These are phyloP conservation scores for Chlamydomonas asymmetrica DNA, from an alignment of 139 green algal species.

Conservation along the genomic window DNA sequence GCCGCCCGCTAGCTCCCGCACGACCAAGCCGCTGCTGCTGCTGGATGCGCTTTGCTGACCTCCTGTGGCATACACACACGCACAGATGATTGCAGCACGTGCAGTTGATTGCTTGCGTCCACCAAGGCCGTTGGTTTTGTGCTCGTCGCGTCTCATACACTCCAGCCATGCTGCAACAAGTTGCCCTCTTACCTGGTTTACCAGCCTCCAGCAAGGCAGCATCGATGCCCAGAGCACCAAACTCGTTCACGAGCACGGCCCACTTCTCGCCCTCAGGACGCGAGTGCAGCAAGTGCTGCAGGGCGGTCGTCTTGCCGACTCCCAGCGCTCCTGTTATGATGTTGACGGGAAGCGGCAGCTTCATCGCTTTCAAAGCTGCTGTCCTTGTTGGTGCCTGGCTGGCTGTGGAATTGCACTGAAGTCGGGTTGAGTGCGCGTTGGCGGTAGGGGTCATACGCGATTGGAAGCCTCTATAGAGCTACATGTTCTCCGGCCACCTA, in stretches of 20 bases:
- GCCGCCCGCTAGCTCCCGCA: conserved; percentile 66
- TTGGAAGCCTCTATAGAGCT: background rate
- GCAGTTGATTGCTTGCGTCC: no score
- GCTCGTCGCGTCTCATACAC: no score
- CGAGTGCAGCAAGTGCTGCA: conserved; percentile 38
- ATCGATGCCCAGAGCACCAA: conserved; percentile 68
- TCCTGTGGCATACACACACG: background rate
- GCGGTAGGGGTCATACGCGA: background rate
- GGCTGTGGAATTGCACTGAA: background rate
- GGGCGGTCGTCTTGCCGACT: conserved; percentile 66
- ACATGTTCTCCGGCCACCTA: background rate
- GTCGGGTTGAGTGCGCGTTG: background rate
- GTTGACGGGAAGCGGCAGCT: conserved; percentile 40
- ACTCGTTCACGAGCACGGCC: conserved; percentile 75
- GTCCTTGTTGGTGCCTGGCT: background rate
- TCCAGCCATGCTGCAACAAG: no score
- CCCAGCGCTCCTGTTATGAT: conserved; percentile 66
- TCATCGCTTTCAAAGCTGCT: background rate
- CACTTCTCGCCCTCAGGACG: conserved; percentile 50
- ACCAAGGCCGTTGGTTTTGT: no score
- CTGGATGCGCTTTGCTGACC: background rate
- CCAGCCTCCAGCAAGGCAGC: conserved; percentile 48
- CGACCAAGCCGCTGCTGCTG: conserved; percentile 9
- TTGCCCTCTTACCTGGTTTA: no score
- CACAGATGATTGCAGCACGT: background rate